Conservation (phyloP, 768 basidiomycete species). For the Asterophora parasitica region DNA sequence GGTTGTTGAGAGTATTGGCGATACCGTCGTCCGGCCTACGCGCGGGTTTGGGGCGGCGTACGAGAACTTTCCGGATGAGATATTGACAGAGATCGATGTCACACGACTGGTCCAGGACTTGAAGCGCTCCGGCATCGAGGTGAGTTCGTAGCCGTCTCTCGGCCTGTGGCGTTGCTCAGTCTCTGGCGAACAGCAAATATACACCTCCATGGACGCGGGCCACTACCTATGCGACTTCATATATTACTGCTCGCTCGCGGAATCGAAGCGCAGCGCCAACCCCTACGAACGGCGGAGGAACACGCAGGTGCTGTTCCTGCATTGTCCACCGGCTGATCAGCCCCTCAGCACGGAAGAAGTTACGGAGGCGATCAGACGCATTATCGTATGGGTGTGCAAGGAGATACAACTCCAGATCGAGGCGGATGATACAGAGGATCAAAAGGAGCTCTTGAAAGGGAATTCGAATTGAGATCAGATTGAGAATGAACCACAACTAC, state of each 20-base stretch:
- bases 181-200: conserved; percentile 70
- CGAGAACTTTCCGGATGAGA: conserved; percentile 50
- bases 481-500: no score
- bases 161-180: conserved; percentile 1
- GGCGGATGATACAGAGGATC: conserved; percentile 21
- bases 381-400: conserved; percentile 56
- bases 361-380: conserved; percentile 57
- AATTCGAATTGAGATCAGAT: conserved; percentile 9
- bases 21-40: conserved; percentile 31
- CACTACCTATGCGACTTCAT: conserved; percentile 76
- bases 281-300: conserved; percentile 37
- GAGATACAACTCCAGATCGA: conserved; percentile 34
- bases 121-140: conserved; percentile 46
- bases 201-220: conserved; percentile 71
- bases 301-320: conserved; percentile 60
- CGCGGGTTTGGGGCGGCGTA: conserved; percentile 46
- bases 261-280: conserved; percentile 49
- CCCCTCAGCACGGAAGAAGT: conserved; percentile 64
- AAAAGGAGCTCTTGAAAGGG: conserved; percentile 13
- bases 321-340: conserved; percentile 65
- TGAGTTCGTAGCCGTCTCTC: conserved; percentile 19
- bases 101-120: conserved; percentile 52
- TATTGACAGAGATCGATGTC: conserved; percentile 57
- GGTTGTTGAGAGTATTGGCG: conserved; percentile 29
- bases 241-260: conserved; percentile 72